phyloP scores from a whole-genome alignment of 2,329 filamentous ascomycete species.

The Juglanconis juglandina region DNA sequence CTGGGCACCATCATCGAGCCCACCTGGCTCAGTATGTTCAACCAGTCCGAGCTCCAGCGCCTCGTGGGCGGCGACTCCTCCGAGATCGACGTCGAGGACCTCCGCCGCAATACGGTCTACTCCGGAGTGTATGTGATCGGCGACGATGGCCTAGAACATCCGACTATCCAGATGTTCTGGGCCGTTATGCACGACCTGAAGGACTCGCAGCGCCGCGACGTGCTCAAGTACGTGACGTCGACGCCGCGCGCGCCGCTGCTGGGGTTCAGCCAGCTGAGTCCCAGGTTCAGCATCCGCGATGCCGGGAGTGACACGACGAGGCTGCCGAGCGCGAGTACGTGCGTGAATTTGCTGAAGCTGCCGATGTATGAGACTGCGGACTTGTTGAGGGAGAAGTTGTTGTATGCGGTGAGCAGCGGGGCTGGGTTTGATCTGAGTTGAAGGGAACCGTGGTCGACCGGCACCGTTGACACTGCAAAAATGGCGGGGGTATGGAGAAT shows the following conservation, averaged over 20 bases:
- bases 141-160: slow-evolving; percentile 83
- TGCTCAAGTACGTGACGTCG: slow-evolving; percentile 93
- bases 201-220: slow-evolving; percentile 75
- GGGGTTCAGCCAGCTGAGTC: slow-evolving; percentile 82
- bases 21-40: slow-evolving; percentile 97
- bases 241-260: slow-evolving; percentile 86
- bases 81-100: slow-evolving; percentile 82
- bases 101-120: slow-evolving; percentile 80
- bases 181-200: slow-evolving; percentile 73
- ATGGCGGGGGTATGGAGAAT: background rate
- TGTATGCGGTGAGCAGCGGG: slow-evolving; percentile 86
- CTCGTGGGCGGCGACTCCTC: slow-evolving; percentile 85
- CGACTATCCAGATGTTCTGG: slow-evolving; percentile 87
- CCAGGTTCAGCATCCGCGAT: slow-evolving; percentile 86
- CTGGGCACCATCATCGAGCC: slow-evolving; percentile 86
- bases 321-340: slow-evolving; percentile 90
- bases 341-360: slow-evolving; percentile 90
- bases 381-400: slow-evolving; percentile 70
- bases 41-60: slow-evolving; percentile 89
- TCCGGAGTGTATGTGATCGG: slow-evolving; percentile 85
- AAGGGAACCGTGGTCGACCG: background rate
- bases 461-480: background rate
- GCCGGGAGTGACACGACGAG: slow-evolving; percentile 71
- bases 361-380: slow-evolving; percentile 70
- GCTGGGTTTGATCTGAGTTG: slow-evolving; percentile 86